Evolutionary conservation across 179 eudicot species (phyloP).

Genomic region (Vitellaria paradoxa): DNA sequence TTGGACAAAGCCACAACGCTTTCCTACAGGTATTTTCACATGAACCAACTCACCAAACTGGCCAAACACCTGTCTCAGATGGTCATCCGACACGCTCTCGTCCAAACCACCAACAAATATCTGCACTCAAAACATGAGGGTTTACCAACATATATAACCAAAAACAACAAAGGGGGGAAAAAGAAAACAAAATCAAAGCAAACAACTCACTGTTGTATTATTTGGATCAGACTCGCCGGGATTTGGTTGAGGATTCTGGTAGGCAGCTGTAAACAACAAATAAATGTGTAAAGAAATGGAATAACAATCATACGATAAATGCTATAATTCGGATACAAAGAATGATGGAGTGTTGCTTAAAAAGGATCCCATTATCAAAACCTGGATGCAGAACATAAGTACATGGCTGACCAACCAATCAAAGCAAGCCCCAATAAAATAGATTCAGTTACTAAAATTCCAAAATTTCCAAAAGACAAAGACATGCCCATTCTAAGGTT

Average conservation of each 20-base stretch:
- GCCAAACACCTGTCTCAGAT: conserved; percentile 68
- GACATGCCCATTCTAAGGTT: not conserved
- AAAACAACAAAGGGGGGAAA: not conserved
- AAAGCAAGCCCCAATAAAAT: not conserved
- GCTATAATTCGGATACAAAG: not conserved
- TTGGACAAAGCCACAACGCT: conserved; percentile 95
- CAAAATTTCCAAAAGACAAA: not conserved
- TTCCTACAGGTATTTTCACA: conserved; percentile 86
- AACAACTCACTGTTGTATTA: conserved; percentile 85
- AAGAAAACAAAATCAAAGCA: not conserved
- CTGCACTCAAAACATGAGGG: conserved; percentile 34
- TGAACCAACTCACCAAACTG: conserved; percentile 84
- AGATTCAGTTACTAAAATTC: no score
- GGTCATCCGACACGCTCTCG: conserved; percentile 77
- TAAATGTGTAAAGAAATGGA: conserved; percentile 9
- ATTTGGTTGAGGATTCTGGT: conserved; percentile 62
- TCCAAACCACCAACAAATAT: conserved; percentile 96
- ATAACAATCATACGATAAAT: not conserved
- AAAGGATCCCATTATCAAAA: not conserved
- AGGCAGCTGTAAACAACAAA: conserved; percentile 61
- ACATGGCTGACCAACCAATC: not conserved
- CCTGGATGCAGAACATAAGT: not conserved
- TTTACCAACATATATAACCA: not conserved
- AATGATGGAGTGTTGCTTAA: not conserved
- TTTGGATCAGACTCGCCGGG: conserved; percentile 84